Percentiles rank a stretch among this genome's conserved stretches.
These are phyloP conservation scores for Cinnamomum chago DNA, from an alignment of 164 flowering plant genomes.

Conservation along the genomic window DNA sequence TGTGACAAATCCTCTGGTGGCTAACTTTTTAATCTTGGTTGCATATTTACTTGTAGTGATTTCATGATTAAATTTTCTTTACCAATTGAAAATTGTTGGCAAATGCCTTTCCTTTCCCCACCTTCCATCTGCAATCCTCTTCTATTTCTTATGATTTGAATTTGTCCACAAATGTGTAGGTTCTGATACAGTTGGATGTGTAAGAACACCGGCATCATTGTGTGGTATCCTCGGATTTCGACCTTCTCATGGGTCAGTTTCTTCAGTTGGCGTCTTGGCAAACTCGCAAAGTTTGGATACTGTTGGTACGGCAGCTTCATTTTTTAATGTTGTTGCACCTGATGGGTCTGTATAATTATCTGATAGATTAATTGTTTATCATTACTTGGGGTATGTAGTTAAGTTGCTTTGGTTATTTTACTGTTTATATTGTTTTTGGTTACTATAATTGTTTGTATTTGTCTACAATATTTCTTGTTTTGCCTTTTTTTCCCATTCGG, in stretches of 20 bases:
- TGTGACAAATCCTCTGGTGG: background rate
- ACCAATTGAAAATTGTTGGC: background rate
- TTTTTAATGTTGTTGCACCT: background rate
- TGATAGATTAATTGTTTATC: background rate
- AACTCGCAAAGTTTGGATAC: conserved; percentile 84
- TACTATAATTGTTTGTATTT: background rate
- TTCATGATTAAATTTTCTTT: background rate
- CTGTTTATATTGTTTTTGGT: too few relatives aligned
- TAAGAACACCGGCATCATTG: conserved; percentile 82
- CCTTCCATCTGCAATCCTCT: background rate
- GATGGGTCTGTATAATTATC: background rate
- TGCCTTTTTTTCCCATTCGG: background rate
- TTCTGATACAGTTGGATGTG: conserved; percentile 76
- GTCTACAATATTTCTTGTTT: background rate
- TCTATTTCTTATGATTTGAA: background rate
- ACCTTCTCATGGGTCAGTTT: conserved; percentile 82
- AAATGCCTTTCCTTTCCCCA: background rate
- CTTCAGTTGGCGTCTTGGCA: conserved; percentile 67
- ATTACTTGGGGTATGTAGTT: background rate
- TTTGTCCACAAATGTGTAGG: conserved; percentile 35
- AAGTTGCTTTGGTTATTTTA: background rate
- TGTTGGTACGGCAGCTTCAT: conserved; percentile 50
- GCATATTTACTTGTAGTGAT: background rate
- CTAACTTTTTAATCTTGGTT: background rate
- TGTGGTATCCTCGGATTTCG: conserved; percentile 91